Base-by-base conservation (phyloP, 495 filamentous ascomycete species). In the Bacidia gigantensis region DNA sequence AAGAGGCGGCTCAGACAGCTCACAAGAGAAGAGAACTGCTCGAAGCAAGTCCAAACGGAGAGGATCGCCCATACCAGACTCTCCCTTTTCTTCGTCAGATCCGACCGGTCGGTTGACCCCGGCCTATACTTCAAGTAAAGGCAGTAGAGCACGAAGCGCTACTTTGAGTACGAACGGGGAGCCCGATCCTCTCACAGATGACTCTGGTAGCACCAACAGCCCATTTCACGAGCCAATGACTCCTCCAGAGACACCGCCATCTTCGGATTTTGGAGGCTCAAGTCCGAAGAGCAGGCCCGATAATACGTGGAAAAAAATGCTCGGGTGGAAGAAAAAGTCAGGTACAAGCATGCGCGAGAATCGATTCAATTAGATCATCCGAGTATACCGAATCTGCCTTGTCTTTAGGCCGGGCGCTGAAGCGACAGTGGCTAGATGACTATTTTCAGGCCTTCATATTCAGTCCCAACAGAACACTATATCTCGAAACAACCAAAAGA, bases 191-290 rank as follows among this genome's bases (percentile, higher is more conserved):
- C 56, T 75, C 45, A 74, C 73, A 5, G 73, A 77, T 48, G 73
- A 76, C 53, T 74, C 72, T 5, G 64, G 64, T 18, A 71, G 67
- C 45, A 63, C 67, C 29, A 72, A 70, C n/a, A 73, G 68, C 51
- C 62, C 67, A 3, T 69, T 67, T 22, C 61, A 58, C 3, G 70
- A 72, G 43, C 86, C 83, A 0, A 87, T 92, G 82, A 94, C 87
- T n/a, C 87, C 87, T 14, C 87, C 87, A 2, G 89, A 80, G 7
- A 90, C 87, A 3, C 87, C 87, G 9, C 87, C 87, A 3, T 84
- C 80, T 20, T 69, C 77, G 63, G 72, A 76, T 64, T 56, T 76
- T 66, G 65, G 79, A 58, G 41, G 69, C 55, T 58, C 72, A 61
- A 69, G 71, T 70, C 63, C 83, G 60, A 63, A 72, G 69, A 57